A percentile compares a stretch with the other conserved stretches of the same genome.
Evolutionary conservation across 2,329 filamentous ascomycete genomes (phyloP).

Genomic region (Alternaria triticina): DNA sequence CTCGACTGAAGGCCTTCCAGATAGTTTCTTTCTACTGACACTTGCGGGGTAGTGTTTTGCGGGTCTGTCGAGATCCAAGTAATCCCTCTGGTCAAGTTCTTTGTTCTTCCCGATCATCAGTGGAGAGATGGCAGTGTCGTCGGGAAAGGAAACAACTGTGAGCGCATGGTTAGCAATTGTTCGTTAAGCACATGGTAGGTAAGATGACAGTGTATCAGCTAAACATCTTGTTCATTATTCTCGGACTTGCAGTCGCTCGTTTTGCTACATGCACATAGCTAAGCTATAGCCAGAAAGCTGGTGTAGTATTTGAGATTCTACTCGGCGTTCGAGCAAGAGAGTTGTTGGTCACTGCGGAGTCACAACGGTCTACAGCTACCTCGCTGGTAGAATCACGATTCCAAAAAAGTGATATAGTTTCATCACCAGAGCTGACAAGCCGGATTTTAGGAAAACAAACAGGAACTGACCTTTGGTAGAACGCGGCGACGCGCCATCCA

Average conservation of each 20-base stretch:
- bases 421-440: neutral
- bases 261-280: neutral
- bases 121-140: conserved; percentile 54
- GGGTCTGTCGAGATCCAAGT: conserved; percentile 49
- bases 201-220: neutral
- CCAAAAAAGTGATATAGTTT: neutral
- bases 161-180: conserved; percentile 28
- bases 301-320: neutral
- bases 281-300: neutral
- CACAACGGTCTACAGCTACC: neutral
- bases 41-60: conserved; percentile 47
- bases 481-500: conserved; percentile 38
- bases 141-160: conserved; percentile 55
- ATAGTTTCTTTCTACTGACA: conserved; percentile 51
- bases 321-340: neutral
- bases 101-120: conserved; percentile 55
- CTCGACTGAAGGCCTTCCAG: conserved; percentile 50
- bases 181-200: conserved; percentile 1
- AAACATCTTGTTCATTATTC: neutral
- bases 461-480: conserved; percentile 44
- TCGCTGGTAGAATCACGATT: neutral
- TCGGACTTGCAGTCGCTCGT: neutral
- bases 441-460: neutral
- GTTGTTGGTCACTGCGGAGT: neutral
- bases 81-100: conserved; percentile 52